Base-by-base conservation (phyloP, 2,329 filamentous ascomycete genomes). In the Colletotrichum higginsianum region DNA sequence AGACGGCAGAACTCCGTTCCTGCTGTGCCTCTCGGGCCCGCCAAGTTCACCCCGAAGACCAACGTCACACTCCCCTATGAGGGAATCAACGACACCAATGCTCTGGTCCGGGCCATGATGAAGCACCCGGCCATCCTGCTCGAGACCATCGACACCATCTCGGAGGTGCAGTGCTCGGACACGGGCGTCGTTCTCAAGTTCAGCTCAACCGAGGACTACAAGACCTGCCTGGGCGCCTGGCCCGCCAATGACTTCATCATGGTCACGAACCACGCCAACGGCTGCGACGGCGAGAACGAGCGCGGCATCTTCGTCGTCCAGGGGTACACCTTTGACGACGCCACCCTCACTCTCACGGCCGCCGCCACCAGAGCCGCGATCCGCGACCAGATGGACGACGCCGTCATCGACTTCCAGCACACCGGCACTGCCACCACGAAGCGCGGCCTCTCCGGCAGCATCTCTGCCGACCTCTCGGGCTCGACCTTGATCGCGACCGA, bases 181-280 rank as follows among this genome's bases (percentile, higher is more conserved):
- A 56, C 53, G 12, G 55, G 52, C 7, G 56, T 77, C 4, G 64
- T 71, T 23, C 71, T 76, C 16, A 66, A 67, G 15, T 77, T 77
- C 44, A 52, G n/a, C 21, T 62, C 58, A 23, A 23, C 61, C 16
- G 66, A 69, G 4, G 70, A 65, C 21, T 76, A 75, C 68, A 52
- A 63, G 21, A 70, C 75, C 21, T 74, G 74, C 9, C 58, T 77
- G 38, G 44, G 53, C 1, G n/a, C 69, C 49, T 77, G 76, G 76
- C 56, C 60, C 8, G n/a, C 63, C 2, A 61, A 71, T 5, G 53
- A 72, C 55, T 74, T 85, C 38, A 77, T 84, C 44, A 73, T 85
- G 46, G 79, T 85, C 68, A 85, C 83, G 13, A 84, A 83, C 76
- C 80, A 84, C 74, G 66, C 80, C 21, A 82, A 82, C 30, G 77